Evolutionary conservation across 2,329 filamentous ascomycete species (phyloP).

Genomic region (Nothophaeocryptopus gaeumannii): DNA sequence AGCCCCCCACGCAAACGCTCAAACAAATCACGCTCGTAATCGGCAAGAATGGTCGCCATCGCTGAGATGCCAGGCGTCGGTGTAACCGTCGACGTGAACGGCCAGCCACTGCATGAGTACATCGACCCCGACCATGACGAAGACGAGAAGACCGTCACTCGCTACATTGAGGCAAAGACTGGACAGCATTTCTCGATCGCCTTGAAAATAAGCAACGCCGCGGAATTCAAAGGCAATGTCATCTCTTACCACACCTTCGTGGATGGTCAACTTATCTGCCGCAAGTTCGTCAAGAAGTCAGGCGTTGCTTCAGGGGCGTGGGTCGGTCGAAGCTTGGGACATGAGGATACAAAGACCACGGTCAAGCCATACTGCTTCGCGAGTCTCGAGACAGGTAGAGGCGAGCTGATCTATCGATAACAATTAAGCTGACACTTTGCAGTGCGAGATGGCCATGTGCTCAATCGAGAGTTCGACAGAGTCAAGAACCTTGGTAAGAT

Average conservation of each 20-base stretch:
- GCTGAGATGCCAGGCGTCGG: constrained; percentile 21
- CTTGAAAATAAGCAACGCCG: constrained; percentile 2
- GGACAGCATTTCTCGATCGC: constrained; percentile 22
- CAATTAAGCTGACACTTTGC: too few relatives aligned
- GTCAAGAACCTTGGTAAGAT: constrained; percentile 14
- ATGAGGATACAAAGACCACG: too few relatives aligned
- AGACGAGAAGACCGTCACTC: constrained; percentile 13
- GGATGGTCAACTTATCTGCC: constrained; percentile 17
- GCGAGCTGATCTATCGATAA: too few relatives aligned
- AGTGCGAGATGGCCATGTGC: constrained; percentile 1
- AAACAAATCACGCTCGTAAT: too few relatives aligned
- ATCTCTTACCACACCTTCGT: constrained; percentile 13
- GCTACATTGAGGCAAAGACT: constrained; percentile 24
- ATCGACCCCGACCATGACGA: constrained; percentile 11
- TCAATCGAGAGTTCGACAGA: neutral
- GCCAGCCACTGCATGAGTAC: constrained; percentile 23
- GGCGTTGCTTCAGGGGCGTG: neutral
- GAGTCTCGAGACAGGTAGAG: constrained; percentile 11
- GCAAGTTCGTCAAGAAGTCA: neutral
- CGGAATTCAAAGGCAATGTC: constrained; percentile 13
- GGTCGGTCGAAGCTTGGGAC: neutral
- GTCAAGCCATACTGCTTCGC: constrained; percentile 10
- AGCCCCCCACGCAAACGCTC: too few relatives aligned
- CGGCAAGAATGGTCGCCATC: constrained; percentile 23
- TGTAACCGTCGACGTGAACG: constrained; percentile 19